Evolutionary conservation across 306 rosid species (phyloP).

Genomic region (Glycyrrhiza uralensis): DNA sequence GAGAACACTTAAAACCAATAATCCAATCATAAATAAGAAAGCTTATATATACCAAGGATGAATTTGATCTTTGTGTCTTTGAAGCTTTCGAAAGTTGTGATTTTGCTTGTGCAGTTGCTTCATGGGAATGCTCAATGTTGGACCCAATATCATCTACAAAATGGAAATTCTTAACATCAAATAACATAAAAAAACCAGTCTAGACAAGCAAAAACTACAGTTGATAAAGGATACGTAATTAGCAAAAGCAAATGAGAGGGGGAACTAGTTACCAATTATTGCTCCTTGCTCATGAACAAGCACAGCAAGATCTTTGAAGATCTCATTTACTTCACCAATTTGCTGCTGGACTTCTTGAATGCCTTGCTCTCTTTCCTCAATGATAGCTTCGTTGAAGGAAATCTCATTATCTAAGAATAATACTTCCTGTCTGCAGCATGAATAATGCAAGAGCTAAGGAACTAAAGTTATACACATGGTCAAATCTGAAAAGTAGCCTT

Average conservation of each 20-base stretch:
- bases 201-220: background rate
- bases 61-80: constrained; percentile 83
- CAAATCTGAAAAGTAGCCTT: constrained; percentile 3
- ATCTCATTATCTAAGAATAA: constrained; percentile 82
- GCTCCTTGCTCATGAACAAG: constrained; percentile 95
- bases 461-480: constrained; percentile 5
- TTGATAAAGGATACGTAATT: background rate
- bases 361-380: constrained; percentile 97
- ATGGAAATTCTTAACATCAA: constrained; percentile 24
- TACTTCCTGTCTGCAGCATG: constrained; percentile 77
- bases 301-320: constrained; percentile 92
- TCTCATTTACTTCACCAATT: constrained; percentile 96
- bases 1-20: background rate
- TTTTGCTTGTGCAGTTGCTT: constrained; percentile 70
- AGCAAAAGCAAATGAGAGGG: background rate
- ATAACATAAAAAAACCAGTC: constrained; percentile 22
- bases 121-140: constrained; percentile 75
- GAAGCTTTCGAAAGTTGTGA: constrained; percentile 82
- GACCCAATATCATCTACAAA: constrained; percentile 79
- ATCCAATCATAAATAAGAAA: background rate
- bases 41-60: constrained; percentile 69
- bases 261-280: constrained; percentile 60
- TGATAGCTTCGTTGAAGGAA: constrained; percentile 90
- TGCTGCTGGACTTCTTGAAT: constrained; percentile 94
- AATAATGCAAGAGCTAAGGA: constrained; percentile 23